Conservation (phyloP, 345 rosid genomes). For the Mangifera indica region DNA sequence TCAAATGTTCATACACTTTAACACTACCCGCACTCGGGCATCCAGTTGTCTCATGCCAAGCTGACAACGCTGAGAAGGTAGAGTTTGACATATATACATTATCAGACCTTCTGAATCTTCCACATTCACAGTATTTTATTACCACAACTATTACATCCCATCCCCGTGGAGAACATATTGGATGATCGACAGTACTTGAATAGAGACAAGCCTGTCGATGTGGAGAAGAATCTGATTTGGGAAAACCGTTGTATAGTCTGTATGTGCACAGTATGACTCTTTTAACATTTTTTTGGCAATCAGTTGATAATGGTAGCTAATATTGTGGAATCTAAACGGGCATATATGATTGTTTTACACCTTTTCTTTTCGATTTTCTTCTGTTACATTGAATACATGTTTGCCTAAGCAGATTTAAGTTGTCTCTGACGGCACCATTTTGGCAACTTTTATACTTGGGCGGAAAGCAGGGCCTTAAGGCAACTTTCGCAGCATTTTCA, state of each 20-base stretch:
- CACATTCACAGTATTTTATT: too few species aligned
- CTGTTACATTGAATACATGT: neutral
- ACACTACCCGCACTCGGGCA: neutral
- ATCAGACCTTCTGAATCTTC: neutral
- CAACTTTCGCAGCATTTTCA: too few species aligned
- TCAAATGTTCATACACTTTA: slow-evolving; percentile 39
- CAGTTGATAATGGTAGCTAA: too few species aligned
- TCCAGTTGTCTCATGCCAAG: neutral
- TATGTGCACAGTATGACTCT: too few species aligned
- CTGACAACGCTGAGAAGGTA: neutral
- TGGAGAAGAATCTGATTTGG: neutral
- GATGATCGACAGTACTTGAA: too few species aligned
- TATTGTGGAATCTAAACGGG: neutral
- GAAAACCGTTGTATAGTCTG: neutral
- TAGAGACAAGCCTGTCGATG: neutral
- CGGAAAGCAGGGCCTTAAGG: too few species aligned
- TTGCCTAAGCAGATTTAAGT: too few species aligned
- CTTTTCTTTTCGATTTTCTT: neutral
- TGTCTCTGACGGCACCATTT: too few species aligned
- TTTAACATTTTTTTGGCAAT: too few species aligned
- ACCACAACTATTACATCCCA: too few species aligned
- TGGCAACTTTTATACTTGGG: too few species aligned
- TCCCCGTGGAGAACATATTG: neutral
- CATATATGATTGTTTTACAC: neutral
- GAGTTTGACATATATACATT: neutral